Percentiles rank a stretch among this genome's conserved stretches.
These are phyloP conservation scores for Neofusicoccum parvum DNA, from an alignment of 2,329 filamentous ascomycete species.

Conservation along the genomic window DNA sequence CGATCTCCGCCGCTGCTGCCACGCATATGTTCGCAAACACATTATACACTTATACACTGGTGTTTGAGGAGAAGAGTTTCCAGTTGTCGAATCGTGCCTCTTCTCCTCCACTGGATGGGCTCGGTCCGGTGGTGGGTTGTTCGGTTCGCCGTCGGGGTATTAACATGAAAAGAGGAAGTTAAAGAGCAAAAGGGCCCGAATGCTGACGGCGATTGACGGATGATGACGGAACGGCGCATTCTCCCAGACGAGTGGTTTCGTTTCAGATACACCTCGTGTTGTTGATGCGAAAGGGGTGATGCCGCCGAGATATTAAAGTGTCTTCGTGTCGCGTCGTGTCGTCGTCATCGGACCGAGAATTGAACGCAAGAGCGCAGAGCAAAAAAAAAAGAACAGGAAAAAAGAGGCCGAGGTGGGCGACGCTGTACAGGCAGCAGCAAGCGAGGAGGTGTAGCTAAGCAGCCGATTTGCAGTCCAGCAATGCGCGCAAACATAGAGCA, in stretches of 20 bases:
- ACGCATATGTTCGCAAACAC: not conserved
- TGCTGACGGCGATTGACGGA: not conserved
- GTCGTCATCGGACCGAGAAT: conserved; percentile 4
- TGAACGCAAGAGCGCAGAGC: not conserved
- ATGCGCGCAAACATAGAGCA: conserved; percentile 2
- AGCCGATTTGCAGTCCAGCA: not conserved
- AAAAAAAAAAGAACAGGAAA: not conserved
- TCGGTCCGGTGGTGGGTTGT: not conserved
- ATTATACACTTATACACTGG: conserved; percentile 17
- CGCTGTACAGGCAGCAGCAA: conserved; percentile 6
- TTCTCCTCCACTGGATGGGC: not conserved
- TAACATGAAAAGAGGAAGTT: not conserved
- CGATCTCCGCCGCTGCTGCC: not conserved
- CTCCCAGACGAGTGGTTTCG: not conserved
- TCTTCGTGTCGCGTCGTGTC: not conserved
- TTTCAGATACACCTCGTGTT: not conserved
- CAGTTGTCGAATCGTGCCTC: not conserved
- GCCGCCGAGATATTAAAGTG: not conserved
- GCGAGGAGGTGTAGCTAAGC: not conserved
- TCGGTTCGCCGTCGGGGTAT: not conserved
- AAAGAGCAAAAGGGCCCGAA: not conserved
- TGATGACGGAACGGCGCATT: not conserved
- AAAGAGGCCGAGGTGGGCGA: not conserved
- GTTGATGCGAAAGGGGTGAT: not conserved
- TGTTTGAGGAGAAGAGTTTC: not conserved